A percentile compares a stretch with the other conserved stretches of the same genome.
phyloP scores from a whole-genome alignment of 306 rosid species.

The Elaeagnus macrophylla region DNA sequence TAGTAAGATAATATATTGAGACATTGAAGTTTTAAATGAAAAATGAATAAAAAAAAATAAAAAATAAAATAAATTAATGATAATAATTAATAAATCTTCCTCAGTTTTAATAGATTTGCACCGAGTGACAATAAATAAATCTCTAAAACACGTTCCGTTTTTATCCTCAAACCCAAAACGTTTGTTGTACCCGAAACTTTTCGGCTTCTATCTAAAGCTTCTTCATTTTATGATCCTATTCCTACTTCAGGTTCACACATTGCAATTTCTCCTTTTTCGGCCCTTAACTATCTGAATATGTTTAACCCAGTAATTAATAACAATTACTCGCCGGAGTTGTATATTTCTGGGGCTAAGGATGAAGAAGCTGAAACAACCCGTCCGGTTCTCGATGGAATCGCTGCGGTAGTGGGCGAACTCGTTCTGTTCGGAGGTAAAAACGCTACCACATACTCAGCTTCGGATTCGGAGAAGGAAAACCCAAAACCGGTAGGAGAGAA shows the following conservation, averaged over 20 bases:
- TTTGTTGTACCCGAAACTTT: conserved; percentile 13
- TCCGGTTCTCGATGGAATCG: conserved; percentile 64
- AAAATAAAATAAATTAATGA: too few species aligned
- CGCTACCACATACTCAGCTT: background rate
- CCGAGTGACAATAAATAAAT: conserved; percentile 5
- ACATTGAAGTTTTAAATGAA: too few species aligned
- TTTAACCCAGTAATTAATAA: background rate
- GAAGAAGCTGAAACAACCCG: conserved; percentile 1
- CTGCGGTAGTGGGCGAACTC: conserved; percentile 66
- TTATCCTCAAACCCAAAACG: background rate
- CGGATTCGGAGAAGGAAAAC: background rate
- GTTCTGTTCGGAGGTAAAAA: conserved; percentile 42
- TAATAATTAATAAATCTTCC: too few species aligned
- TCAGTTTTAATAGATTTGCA: background rate
- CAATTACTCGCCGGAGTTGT: background rate
- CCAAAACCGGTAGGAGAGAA: background rate
- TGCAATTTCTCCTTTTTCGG: conserved; percentile 5
- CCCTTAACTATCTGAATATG: conserved; percentile 3
- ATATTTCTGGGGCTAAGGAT: background rate
- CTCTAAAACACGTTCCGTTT: conserved; percentile 13
- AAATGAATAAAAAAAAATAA: too few species aligned
- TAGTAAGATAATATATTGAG: too few species aligned
- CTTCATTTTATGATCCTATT: conserved; percentile 7
- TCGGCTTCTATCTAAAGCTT: conserved; percentile 1
- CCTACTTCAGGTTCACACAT: conserved; percentile 14